Conservation (phyloP, 768 basidiomycete genomes). For the Suillus alpinus region DNA sequence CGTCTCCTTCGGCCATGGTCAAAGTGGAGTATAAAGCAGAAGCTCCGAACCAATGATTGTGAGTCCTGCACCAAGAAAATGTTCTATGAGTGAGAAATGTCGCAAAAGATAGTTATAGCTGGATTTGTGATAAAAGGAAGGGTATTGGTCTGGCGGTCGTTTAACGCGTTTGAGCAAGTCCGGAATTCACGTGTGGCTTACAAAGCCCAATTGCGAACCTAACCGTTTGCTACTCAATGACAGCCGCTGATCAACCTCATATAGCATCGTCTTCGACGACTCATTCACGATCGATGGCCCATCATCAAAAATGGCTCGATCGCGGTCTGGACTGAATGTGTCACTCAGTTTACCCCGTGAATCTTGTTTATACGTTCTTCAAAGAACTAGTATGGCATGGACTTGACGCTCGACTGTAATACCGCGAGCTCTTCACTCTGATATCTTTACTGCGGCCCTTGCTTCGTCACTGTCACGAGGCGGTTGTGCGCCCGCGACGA, state of each 20-base stretch:
- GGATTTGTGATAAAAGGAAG: slow-evolving; percentile 7
- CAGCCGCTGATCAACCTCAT: slow-evolving; percentile 42
- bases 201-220: too few species aligned
- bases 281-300: slow-evolving; percentile 81
- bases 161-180: slow-evolving; percentile 7
- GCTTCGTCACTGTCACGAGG: slow-evolving; percentile 69
- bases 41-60: slow-evolving; percentile 10
- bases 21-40: slow-evolving; percentile 13
- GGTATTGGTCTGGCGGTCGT: slow-evolving; percentile 5
- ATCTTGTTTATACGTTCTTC: slow-evolving; percentile 85
- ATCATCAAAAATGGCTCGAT: slow-evolving; percentile 89
- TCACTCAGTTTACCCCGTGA: slow-evolving; percentile 3
- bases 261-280: slow-evolving; percentile 81
- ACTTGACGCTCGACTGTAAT: slow-evolving; percentile 91
- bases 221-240: not conserved
- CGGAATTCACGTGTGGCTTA: slow-evolving; percentile 2
- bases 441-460: slow-evolving; percentile 76
- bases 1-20: slow-evolving; percentile 77
- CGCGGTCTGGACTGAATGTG: slow-evolving; percentile 53
- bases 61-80: slow-evolving; percentile 8
- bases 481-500: slow-evolving; percentile 45
- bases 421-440: slow-evolving; percentile 79
- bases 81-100: slow-evolving; percentile 3
- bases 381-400: slow-evolving; percentile 82
- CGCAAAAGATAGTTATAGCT: slow-evolving; percentile 9